Percentiles rank a stretch among this genome's conserved stretches.
Conservation (phyloP, 257 asterid species). For the Ophiorrhiza pumila region DNA sequence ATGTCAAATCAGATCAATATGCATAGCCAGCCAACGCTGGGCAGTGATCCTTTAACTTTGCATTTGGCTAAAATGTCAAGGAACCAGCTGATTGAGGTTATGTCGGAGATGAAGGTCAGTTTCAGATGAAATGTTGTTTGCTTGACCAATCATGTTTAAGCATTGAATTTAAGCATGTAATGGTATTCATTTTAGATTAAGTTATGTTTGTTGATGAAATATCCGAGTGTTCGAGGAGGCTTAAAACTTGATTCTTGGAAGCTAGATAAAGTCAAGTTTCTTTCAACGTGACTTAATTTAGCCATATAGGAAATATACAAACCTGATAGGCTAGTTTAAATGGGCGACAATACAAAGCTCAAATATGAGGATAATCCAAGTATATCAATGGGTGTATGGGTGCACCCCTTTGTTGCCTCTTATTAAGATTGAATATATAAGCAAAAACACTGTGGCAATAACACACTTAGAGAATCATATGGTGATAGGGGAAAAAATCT, state of each 20-base stretch:
- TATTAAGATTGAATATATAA: not conserved
- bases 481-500: not conserved
- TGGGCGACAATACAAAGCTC: not conserved
- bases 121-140: slow-evolving; percentile 18
- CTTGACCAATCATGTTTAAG: not conserved
- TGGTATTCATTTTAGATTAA: not conserved
- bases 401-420: not conserved
- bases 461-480: not conserved
- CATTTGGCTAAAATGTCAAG: slow-evolving; percentile 86
- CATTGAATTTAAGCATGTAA: not conserved
- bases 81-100: slow-evolving; percentile 64
- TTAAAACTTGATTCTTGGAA: not conserved
- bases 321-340: not conserved
- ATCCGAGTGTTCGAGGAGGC: not conserved
- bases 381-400: not conserved
- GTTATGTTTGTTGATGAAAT: not conserved
- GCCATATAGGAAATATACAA: not conserved
- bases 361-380: not conserved
- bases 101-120: slow-evolving; percentile 72
- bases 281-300: not conserved
- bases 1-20: slow-evolving; percentile 42
- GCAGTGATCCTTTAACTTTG: slow-evolving; percentile 72
- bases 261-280: not conserved
- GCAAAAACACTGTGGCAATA: not conserved
- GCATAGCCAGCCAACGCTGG: slow-evolving; percentile 39